These are phyloP conservation scores for Trapa bicornis DNA, from an alignment of 345 rosid species.

Conservation along the genomic window DNA sequence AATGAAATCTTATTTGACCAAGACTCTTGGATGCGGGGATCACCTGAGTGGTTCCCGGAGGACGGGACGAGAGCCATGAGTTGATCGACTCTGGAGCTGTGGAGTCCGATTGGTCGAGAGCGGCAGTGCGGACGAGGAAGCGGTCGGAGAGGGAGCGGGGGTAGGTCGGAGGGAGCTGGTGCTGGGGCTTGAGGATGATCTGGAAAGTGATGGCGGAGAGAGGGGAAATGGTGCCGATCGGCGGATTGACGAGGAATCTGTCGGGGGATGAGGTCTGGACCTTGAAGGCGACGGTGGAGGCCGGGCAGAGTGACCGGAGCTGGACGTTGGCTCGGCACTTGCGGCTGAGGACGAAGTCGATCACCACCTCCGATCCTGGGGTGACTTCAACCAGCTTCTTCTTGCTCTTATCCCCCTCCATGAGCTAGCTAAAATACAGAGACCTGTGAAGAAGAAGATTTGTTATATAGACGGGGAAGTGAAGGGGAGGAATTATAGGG, in stretches of 20 bases:
- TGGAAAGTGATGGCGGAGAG: constrained; percentile 29
- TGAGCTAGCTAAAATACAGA: not conserved
- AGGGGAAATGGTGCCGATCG: constrained; percentile 37
- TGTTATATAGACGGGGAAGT: not conserved
- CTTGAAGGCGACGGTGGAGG: constrained; percentile 37
- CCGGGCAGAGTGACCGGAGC: constrained; percentile 31
- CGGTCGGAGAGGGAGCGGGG: constrained; percentile 54
- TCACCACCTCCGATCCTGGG: constrained; percentile 28
- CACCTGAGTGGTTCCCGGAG: constrained; percentile 7
- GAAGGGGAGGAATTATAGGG: not conserved
- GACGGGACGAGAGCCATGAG: constrained; percentile 21
- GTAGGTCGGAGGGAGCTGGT: constrained; percentile 31
- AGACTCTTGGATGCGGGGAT: not conserved
- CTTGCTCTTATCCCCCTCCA: constrained; percentile 2
- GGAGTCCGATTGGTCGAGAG: not conserved
- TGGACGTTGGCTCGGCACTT: constrained; percentile 40
- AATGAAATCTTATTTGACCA: not conserved
- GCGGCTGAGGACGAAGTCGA: constrained; percentile 31
- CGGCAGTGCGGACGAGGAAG: constrained; percentile 35
- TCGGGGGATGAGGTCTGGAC: constrained; percentile 54
- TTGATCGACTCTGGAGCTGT: constrained; percentile 10
- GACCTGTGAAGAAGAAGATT: not conserved
- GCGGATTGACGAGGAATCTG: constrained; percentile 50
- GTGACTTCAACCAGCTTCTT: constrained; percentile 28
- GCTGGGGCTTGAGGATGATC: constrained; percentile 44